Evolutionary conservation across 495 filamentous ascomycete species (phyloP).

Genomic region (Cairneyella variabilis): DNA sequence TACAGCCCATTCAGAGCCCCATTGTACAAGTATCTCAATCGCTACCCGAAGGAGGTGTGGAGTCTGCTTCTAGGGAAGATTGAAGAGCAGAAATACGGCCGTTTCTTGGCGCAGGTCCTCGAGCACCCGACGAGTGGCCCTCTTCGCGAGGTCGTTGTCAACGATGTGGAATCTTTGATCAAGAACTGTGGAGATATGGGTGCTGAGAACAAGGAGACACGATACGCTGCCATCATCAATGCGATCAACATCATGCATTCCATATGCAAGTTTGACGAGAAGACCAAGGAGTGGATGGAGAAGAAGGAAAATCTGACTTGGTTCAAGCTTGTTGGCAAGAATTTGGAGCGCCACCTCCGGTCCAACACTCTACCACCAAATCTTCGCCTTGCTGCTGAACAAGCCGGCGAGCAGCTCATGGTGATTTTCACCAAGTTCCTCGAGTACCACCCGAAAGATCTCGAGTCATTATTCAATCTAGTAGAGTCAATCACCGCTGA

Average conservation of each 20-base stretch:
- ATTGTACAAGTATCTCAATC: conserved; percentile 90
- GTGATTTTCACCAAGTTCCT: conserved; percentile 77
- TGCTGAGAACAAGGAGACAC: conserved; percentile 56
- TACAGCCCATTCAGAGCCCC: conserved; percentile 89
- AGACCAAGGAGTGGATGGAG: conserved; percentile 68
- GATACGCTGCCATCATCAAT: conserved; percentile 74
- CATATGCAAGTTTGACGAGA: conserved; percentile 54
- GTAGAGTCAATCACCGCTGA: conserved; percentile 81
- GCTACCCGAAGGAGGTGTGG: conserved; percentile 87
- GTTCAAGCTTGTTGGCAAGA: conserved; percentile 70
- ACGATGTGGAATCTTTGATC: conserved; percentile 67
- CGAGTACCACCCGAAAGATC: conserved; percentile 65
- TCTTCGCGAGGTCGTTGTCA: conserved; percentile 68
- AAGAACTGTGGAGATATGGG: conserved; percentile 57
- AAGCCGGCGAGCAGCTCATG: conserved; percentile 87
- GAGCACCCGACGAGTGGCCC: conserved; percentile 68
- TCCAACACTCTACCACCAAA: conserved; percentile 61
- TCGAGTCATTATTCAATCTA: conserved; percentile 82
- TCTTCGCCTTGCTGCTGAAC: conserved; percentile 81
- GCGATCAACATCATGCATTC: conserved; percentile 80
- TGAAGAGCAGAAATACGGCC: conserved; percentile 78
- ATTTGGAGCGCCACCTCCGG: conserved; percentile 67
- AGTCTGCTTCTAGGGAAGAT: conserved; percentile 69
- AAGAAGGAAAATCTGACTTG: conserved; percentile 66
- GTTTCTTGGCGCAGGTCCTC: conserved; percentile 93